A percentile compares a stretch with the other conserved stretches of the same genome.
Conservation (phyloP, 2,329 filamentous ascomycete genomes). For the Arthrinium phaeospermum region DNA sequence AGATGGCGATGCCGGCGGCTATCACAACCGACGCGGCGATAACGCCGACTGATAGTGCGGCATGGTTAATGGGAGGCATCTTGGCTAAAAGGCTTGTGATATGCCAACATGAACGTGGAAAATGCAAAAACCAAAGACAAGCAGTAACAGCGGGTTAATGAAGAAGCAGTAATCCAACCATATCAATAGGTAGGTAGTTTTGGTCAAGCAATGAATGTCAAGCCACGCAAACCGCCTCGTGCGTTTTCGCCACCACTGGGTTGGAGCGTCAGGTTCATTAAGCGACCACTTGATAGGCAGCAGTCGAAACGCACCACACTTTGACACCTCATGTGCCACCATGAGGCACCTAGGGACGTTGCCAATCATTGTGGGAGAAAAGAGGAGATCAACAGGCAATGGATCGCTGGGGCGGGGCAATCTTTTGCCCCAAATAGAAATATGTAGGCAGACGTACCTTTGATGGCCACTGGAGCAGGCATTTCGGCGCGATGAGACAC, state of each 20-base stretch:
- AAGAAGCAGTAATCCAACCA: neutral
- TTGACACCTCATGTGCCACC: neutral
- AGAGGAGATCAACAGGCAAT: neutral
- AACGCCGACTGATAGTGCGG: conserved; percentile 61
- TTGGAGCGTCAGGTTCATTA: neutral
- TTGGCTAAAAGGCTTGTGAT: neutral
- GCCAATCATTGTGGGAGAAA: conserved; percentile 15
- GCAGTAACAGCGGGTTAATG: neutral
- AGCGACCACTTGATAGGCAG: neutral
- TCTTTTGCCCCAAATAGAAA: conserved; percentile 13
- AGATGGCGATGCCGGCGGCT: conserved; percentile 64
- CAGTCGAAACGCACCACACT: conserved; percentile 14
- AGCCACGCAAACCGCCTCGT: conserved; percentile 2
- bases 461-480: conserved; percentile 18
- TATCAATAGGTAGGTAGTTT: no score
- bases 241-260: conserved; percentile 11
- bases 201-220: conserved; percentile 3
- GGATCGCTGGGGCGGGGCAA: conserved; percentile 12
- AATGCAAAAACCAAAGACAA: conserved; percentile 2
- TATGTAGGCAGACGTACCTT: conserved; percentile 5
- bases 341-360: conserved; percentile 1
- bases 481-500: conserved; percentile 14
- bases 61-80: conserved; percentile 64
- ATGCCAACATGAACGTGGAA: neutral
- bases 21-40: conserved; percentile 63